Conservation (phyloP, 2,329 filamentous ascomycete genomes). For the Triangularia setosa region DNA sequence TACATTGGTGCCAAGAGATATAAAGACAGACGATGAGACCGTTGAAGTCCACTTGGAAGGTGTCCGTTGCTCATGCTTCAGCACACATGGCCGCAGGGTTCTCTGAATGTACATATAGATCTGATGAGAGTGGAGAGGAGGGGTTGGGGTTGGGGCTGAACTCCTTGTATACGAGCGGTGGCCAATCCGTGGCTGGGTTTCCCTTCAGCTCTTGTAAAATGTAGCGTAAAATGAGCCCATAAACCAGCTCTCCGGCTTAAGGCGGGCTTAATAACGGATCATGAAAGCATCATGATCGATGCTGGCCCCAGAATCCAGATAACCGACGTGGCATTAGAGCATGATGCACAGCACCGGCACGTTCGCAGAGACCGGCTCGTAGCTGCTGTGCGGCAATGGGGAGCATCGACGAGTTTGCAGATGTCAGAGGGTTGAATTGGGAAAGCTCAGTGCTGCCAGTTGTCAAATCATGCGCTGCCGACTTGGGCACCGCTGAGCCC, state of each 20-base stretch:
- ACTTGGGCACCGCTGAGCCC: slow-evolving; percentile 18
- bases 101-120: too few relatives aligned
- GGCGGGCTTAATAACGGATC: not conserved
- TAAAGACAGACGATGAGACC: not conserved
- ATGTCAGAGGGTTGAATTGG: not conserved
- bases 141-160: not conserved
- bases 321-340: not conserved
- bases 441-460: not conserved
- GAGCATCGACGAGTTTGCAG: not conserved
- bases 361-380: not conserved
- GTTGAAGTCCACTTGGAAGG: not conserved
- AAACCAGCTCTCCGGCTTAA: not conserved
- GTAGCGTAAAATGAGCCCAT: not conserved
- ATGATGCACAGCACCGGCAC: not conserved
- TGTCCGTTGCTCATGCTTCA: not conserved
- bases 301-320: not conserved
- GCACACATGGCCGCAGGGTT: not conserved
- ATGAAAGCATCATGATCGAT: not conserved
- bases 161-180: not conserved
- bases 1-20: not conserved
- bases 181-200: not conserved
- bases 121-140: not conserved
- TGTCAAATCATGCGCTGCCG: not conserved
- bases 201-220: not conserved
- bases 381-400: too few relatives aligned